Base-by-base conservation (phyloP, 306 rosid species). In the Sicyos edulis region DNA sequence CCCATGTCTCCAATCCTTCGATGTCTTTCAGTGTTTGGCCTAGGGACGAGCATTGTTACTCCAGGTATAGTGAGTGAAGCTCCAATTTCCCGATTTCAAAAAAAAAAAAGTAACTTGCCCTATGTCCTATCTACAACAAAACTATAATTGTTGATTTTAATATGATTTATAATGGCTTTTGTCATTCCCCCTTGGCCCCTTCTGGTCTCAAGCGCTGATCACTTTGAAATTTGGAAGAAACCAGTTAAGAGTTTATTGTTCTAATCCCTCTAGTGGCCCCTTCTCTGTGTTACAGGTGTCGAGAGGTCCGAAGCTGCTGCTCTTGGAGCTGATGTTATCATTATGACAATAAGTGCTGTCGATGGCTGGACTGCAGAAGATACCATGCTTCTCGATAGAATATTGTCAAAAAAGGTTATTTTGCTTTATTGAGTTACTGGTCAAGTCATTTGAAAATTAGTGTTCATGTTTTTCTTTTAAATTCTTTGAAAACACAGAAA, bases 221-320 rank as follows among this genome's bases (percentile, higher is more conserved):
- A 9, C 7, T 37, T 37, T 40, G 10, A 37, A 58, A 64, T 64
- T 64, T 15, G 29, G 22, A 61, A 26, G 68, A 13, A 34, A 61
- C 16, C 22, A 16, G 19, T 64, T 10, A 58, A 14, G 19, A 13
- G 44, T 59, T 12, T 32, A 24, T 59, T 12, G 65, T 59, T 12
- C 24, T 22, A 26, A 10, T 22, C 65, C 34, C 16, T 57, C 29
- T 21, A 0, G 62, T 59, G 70, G 26, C 10, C 26, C 34, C 17
- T 65, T 19, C 61, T 61, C 74, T 73, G 56, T 9, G 70, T 64
- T 76, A 73, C 84, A 92, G 98, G 98, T 26, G 98, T 90, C 40
- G 96, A 92, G 85, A 83, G 98, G 80, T 92, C 98, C 58, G 96
- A 92, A 90, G 90, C 93, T 68, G 98, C 87, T 76, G 96, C 98